Conservation (phyloP, 164 flowering plant genomes). For the Stephania cephalantha region DNA sequence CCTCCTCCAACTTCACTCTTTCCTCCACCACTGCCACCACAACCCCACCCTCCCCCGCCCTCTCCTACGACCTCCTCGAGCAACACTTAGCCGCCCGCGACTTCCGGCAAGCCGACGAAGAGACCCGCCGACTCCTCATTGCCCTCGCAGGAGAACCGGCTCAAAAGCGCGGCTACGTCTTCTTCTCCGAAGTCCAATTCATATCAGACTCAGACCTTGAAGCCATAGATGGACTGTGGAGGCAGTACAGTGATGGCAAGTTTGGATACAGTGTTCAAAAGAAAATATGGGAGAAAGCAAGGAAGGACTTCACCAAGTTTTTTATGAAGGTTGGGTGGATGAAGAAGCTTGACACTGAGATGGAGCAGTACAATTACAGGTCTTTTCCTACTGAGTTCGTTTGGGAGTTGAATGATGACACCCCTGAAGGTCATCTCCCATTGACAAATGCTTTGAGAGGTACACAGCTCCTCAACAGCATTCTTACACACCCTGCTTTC, state of each 20-base stretch:
- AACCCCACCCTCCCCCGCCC: conserved; percentile 27
- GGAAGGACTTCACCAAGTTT: conserved; percentile 61
- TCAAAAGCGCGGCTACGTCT: conserved; percentile 72
- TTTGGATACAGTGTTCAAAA: conserved; percentile 91
- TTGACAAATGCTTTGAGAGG: conserved; percentile 93
- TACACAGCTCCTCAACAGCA: conserved; percentile 56
- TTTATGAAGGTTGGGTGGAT: conserved; percentile 88
- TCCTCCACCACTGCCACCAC: conserved; percentile 22
- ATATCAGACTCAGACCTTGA: conserved; percentile 49
- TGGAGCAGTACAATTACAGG: conserved; percentile 80
- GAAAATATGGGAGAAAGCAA: conserved; percentile 55
- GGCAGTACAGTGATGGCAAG: conserved; percentile 43
- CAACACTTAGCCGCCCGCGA: conserved; percentile 44
- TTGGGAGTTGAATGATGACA: conserved; percentile 69
- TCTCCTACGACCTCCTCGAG: conserved; percentile 52
- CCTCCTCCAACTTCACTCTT: conserved; percentile 23
- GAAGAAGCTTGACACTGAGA: conserved; percentile 91
- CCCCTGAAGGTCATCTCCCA: conserved; percentile 86
- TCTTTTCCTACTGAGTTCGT: conserved; percentile 77
- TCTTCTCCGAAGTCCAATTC: conserved; percentile 93
- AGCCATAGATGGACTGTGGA: conserved; percentile 73
- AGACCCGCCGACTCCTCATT: conserved; percentile 84
- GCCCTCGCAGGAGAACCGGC: conserved; percentile 78
- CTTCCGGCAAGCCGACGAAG: conserved; percentile 83
- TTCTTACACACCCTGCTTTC: conserved; percentile 78